These are phyloP conservation scores for Oenanthe javanica DNA, from an alignment of 140 eudicot genomes.

Conservation along the genomic window DNA sequence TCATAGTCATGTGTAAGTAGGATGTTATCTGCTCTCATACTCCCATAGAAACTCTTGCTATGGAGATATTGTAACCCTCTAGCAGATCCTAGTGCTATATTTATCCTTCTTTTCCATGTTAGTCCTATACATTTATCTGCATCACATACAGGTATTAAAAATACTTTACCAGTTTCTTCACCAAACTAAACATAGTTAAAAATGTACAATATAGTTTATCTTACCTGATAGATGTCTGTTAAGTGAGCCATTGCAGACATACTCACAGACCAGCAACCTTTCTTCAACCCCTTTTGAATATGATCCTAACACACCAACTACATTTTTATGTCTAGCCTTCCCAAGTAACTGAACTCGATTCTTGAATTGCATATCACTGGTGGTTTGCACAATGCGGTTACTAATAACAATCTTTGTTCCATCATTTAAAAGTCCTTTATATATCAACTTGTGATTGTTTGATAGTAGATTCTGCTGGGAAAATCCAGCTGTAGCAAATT, in stretches of 20 bases:
- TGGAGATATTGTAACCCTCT: slow-evolving; percentile 43
- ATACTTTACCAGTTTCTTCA: neutral
- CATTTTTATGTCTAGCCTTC: slow-evolving; percentile 36
- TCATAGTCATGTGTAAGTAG: slow-evolving; percentile 35
- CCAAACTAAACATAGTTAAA: neutral
- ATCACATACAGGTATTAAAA: neutral
- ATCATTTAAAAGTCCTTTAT: slow-evolving; percentile 20
- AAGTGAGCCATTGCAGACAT: slow-evolving; percentile 37
- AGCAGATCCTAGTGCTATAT: slow-evolving; percentile 36
- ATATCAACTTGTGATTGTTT: slow-evolving; percentile 16
- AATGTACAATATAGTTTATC: neutral
- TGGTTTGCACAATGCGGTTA: slow-evolving; percentile 23
- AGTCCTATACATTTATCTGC: slow-evolving; percentile 29
- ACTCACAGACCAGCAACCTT: slow-evolving; percentile 40
- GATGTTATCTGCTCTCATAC: slow-evolving; percentile 40
- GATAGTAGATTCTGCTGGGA: slow-evolving; percentile 24
- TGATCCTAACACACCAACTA: slow-evolving; percentile 35
- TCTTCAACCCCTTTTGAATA: slow-evolving; percentile 25
- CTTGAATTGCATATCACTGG: slow-evolving; percentile 25
- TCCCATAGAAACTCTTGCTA: slow-evolving; percentile 29
- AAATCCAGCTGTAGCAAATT: slow-evolving; percentile 27
- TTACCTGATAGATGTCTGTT: slow-evolving; percentile 37
- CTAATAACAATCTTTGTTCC: slow-evolving; percentile 27
- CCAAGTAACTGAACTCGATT: slow-evolving; percentile 24
- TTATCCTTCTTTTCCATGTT: slow-evolving; percentile 50